Evolutionary conservation across 208 protist genomes (phyloP).

Genomic region (Blechomonas ayalai): DNA sequence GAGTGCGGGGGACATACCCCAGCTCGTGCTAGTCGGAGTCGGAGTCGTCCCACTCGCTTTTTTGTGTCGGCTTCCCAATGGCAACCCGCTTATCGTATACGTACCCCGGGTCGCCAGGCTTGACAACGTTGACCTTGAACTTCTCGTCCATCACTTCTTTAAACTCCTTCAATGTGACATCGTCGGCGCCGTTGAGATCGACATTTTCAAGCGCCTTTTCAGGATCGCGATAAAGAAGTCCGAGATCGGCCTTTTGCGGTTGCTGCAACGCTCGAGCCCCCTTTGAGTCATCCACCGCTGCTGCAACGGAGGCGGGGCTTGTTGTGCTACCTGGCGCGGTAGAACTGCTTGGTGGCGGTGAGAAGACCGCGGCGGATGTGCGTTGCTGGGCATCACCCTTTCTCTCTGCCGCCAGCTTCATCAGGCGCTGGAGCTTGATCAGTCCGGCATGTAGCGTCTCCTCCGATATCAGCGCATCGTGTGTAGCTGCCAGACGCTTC

Average conservation of each 20-base stretch:
- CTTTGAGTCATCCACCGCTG: not conserved
- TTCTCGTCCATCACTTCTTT: slow-evolving; percentile 83
- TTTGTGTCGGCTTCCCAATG: slow-evolving; percentile 43
- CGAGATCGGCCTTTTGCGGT: slow-evolving; percentile 78
- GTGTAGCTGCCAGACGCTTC: slow-evolving; percentile 35
- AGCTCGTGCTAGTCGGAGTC: slow-evolving; percentile 12
- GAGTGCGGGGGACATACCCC: too few species aligned
- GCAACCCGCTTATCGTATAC: slow-evolving; percentile 83
- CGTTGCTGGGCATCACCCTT: not conserved
- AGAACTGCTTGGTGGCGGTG: too few species aligned
- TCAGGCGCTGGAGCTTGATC: slow-evolving; percentile 50
- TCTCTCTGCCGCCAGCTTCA: slow-evolving; percentile 2
- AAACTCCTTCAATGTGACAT: slow-evolving; percentile 81
- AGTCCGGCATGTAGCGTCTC: slow-evolving; percentile 47
- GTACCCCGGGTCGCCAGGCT: slow-evolving; percentile 77
- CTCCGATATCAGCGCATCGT: slow-evolving; percentile 55
- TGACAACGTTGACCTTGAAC: slow-evolving; percentile 60
- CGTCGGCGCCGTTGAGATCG: slow-evolving; percentile 85
- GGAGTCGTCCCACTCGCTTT: slow-evolving; percentile 84
- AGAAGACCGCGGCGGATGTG: too few species aligned
- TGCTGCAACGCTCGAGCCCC: not conserved
- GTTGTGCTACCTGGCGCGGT: too few species aligned
- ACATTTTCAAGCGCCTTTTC: slow-evolving; percentile 80
- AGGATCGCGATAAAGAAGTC: slow-evolving; percentile 82
- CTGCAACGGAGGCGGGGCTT: too few species aligned